These are phyloP conservation scores for Chimonanthus praecox DNA, from an alignment of 164 flowering plant genomes.

Conservation along the genomic window DNA sequence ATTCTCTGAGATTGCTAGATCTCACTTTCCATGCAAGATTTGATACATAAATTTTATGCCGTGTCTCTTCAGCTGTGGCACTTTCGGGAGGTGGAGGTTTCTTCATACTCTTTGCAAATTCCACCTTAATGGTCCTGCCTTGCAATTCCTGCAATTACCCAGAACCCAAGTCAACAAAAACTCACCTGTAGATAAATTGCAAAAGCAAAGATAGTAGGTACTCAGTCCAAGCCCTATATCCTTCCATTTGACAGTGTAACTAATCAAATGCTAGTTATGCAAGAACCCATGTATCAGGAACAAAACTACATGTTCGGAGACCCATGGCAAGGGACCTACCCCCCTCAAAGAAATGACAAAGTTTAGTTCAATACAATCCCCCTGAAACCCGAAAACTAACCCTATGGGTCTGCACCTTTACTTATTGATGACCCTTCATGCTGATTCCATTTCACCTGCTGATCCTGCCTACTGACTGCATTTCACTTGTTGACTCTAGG, in stretches of 20 bases:
- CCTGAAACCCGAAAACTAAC: no score
- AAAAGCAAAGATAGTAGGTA: neutral
- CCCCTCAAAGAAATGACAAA: no score
- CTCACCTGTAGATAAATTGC: neutral
- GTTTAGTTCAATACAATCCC: no score
- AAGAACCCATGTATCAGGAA: no score
- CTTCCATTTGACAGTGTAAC: neutral
- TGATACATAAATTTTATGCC: slow-evolving; percentile 63
- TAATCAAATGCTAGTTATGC: neutral
- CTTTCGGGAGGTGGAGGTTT: slow-evolving; percentile 47
- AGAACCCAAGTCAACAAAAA: neutral
- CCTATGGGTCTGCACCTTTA: no score
- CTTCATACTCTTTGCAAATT: slow-evolving; percentile 61
- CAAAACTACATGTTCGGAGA: no score
- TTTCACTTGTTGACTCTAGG: no score
- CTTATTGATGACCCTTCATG: no score
- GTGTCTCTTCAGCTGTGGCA: slow-evolving; percentile 38
- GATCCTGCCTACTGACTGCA: no score
- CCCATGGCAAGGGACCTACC: no score
- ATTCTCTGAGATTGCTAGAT: slow-evolving; percentile 64
- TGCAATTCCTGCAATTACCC: slow-evolving; percentile 52
- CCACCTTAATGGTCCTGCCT: slow-evolving; percentile 69
- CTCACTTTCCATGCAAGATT: slow-evolving; percentile 91
- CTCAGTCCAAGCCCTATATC: neutral
- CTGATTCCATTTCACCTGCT: no score